Evolutionary conservation across 495 filamentous ascomycete species (phyloP).

Genomic region (Neurospora discreta): DNA sequence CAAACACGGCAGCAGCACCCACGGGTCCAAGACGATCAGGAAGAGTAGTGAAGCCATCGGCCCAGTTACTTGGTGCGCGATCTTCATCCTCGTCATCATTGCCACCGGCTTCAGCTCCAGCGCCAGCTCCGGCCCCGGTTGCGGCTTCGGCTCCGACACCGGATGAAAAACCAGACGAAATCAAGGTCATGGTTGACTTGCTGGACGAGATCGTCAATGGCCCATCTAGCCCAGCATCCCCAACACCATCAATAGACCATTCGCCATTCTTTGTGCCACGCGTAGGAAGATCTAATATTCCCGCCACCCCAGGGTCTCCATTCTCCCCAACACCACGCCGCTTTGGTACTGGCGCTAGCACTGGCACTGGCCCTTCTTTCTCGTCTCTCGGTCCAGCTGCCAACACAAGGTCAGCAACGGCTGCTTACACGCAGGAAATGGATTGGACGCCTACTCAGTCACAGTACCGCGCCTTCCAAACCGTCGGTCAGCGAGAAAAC

Average conservation of each 20-base stretch:
- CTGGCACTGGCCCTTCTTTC: background rate
- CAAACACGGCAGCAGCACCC: background rate
- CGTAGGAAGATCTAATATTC: background rate
- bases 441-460: constrained; percentile 69
- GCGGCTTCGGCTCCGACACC: background rate
- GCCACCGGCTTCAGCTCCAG: background rate
- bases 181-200: constrained; percentile 26
- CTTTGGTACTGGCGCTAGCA: background rate
- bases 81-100: background rate
- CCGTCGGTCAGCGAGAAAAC: constrained; percentile 31
- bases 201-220: constrained; percentile 32
- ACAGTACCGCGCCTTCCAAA: constrained; percentile 37
- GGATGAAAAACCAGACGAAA: constrained; percentile 7
- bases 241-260: constrained; percentile 23
- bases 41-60: background rate
- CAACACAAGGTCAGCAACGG: background rate
- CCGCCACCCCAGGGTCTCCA: background rate
- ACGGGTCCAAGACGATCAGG: background rate
- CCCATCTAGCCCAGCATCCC: constrained; percentile 23
- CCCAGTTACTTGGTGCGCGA: background rate
- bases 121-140: background rate
- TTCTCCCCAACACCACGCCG: background rate
- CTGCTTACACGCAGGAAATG: constrained; percentile 48
- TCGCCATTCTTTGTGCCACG: background rate
- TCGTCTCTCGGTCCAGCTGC: background rate